phyloP scores from a whole-genome alignment of 140 eudicot species.

The Cichorium intybus region DNA sequence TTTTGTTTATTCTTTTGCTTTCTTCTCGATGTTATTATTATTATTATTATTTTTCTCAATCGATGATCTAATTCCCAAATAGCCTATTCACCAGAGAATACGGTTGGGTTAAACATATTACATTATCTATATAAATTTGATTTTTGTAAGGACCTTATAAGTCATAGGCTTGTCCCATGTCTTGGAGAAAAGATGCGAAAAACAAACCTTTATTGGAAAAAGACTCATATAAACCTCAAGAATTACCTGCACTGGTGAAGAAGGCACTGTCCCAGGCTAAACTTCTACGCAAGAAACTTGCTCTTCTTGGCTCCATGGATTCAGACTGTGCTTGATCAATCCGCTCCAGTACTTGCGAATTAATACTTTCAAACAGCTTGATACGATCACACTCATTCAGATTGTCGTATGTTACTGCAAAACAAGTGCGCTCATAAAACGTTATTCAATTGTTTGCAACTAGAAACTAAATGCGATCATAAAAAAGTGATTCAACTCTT shows the following conservation, averaged over 20 bases:
- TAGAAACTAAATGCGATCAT: neutral
- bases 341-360: constrained; percentile 15
- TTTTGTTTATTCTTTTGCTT: no score
- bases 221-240: neutral
- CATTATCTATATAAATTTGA: no score
- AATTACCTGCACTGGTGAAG: constrained; percentile 66
- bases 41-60: no score
- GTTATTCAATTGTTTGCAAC: neutral
- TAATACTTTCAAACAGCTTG: constrained; percentile 21
- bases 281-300: constrained; percentile 63
- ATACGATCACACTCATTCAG: constrained; percentile 21
- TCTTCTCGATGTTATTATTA: no score
- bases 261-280: constrained; percentile 88
- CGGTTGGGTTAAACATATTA: no score
- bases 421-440: constrained; percentile 13
- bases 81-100: no score
- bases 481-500: neutral
- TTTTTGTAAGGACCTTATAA: no score
- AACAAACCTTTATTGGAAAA: neutral
- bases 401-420: constrained; percentile 40
- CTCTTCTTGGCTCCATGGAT: constrained; percentile 34
- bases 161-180: neutral
- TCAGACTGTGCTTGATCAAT: constrained; percentile 22
- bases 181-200: neutral
- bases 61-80: no score